These are phyloP conservation scores for Coemansia sp. DNA, from an alignment of 192 early-diverging fungal species.

Conservation along the genomic window DNA sequence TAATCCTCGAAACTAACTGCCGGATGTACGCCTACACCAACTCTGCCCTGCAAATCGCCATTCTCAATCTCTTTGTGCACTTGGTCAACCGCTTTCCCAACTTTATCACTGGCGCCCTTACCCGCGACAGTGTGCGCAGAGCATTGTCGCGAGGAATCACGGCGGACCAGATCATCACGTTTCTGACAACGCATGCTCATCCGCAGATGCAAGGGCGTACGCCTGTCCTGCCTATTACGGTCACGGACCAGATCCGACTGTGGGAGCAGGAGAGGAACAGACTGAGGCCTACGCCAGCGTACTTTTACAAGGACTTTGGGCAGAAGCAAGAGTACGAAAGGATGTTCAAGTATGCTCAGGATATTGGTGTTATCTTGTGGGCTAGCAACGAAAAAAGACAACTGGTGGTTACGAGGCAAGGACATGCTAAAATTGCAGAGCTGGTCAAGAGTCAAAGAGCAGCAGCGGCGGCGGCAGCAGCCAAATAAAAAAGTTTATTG, in stretches of 20 bases:
- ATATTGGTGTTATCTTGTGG: slow-evolving; percentile 81
- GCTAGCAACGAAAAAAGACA: slow-evolving; percentile 67
- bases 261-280: slow-evolving; percentile 97
- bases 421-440: slow-evolving; percentile 67
- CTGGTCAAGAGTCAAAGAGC: slow-evolving; percentile 39
- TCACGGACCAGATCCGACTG: slow-evolving; percentile 92
- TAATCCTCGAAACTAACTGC: slow-evolving; percentile 96
- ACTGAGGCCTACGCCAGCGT: slow-evolving; percentile 60
- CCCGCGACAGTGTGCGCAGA: slow-evolving; percentile 82
- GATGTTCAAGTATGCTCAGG: slow-evolving; percentile 74
- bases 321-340: slow-evolving; percentile 73
- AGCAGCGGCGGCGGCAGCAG: background rate
- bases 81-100: slow-evolving; percentile 85
- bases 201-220: slow-evolving; percentile 84
- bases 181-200: slow-evolving; percentile 88
- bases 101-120: slow-evolving; percentile 88
- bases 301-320: slow-evolving; percentile 79
- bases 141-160: slow-evolving; percentile 89
- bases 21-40: slow-evolving; percentile 94
- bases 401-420: slow-evolving; percentile 75
- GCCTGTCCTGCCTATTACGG: slow-evolving; percentile 86
- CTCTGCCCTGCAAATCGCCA: slow-evolving; percentile 92
- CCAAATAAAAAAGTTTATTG: background rate
- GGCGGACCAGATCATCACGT: slow-evolving; percentile 94
- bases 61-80: slow-evolving; percentile 86